Evolutionary conservation across 2,329 filamentous ascomycete species (phyloP).

Genomic region (Teratosphaeria zuluensis): DNA sequence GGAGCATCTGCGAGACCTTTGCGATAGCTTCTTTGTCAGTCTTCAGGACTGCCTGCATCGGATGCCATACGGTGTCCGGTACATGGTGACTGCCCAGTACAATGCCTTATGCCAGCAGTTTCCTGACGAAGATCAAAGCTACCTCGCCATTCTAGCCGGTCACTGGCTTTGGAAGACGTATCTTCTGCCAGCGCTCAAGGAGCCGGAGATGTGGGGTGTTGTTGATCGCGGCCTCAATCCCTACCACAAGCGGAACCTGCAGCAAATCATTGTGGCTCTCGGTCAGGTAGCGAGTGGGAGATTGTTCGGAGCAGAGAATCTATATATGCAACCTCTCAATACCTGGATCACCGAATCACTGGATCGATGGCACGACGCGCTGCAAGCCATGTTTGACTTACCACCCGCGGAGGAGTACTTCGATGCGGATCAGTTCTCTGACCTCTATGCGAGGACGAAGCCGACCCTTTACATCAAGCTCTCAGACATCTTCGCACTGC

Average conservation of each 20-base stretch:
- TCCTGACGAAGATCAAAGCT: constrained; percentile 64
- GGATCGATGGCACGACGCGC: constrained; percentile 65
- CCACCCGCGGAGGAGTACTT: constrained; percentile 80
- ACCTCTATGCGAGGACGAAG: constrained; percentile 91
- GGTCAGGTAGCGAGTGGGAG: constrained; percentile 80
- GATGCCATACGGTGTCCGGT: constrained; percentile 89
- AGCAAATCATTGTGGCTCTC: constrained; percentile 84
- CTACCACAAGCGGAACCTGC: constrained; percentile 83
- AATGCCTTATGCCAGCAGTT: constrained; percentile 69
- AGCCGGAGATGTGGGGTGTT: constrained; percentile 86
- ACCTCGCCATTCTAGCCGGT: constrained; percentile 72
- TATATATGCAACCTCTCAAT: constrained; percentile 92
- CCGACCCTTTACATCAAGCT: constrained; percentile 99
- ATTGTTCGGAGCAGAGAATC: constrained; percentile 85
- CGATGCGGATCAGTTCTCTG: constrained; percentile 98
- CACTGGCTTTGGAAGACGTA: constrained; percentile 95
- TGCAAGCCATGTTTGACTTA: constrained; percentile 68
- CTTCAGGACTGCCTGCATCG: constrained; percentile 75
- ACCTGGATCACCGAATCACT: constrained; percentile 81
- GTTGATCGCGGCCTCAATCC: constrained; percentile 82
- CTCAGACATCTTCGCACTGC: constrained; percentile 92
- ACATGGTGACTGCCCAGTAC: constrained; percentile 77
- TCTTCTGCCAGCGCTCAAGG: constrained; percentile 76
- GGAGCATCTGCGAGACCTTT: constrained; percentile 86
- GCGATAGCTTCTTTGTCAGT: constrained; percentile 75